phyloP scores from a whole-genome alignment of 2,329 filamentous ascomycete genomes.

The Acarospora socialis region DNA sequence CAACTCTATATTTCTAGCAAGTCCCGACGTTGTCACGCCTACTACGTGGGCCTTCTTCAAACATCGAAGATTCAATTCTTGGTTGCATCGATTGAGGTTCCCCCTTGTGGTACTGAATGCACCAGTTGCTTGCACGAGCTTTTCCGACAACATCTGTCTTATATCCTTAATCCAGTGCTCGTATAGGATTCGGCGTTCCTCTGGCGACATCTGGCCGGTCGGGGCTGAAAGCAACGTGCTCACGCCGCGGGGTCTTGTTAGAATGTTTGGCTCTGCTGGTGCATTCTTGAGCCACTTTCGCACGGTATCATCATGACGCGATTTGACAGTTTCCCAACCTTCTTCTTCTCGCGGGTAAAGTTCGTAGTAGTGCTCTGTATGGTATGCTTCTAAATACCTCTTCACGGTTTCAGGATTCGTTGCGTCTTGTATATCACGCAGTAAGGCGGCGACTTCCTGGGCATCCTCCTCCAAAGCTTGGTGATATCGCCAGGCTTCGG shows the following conservation, averaged over 20 bases:
- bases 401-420: conserved; percentile 1
- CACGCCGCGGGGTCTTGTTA: too few species aligned
- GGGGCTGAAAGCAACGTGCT: too few species aligned
- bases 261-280: too few species aligned
- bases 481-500: conserved; percentile 6
- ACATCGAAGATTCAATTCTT: conserved; percentile 19
- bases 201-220: conserved; percentile 15
- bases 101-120: neutral
- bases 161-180: conserved; percentile 18
- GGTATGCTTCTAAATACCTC: conserved; percentile 12
- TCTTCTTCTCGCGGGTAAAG: conserved; percentile 15
- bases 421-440: conserved; percentile 7
- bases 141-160: neutral
- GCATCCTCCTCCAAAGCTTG: conserved; percentile 1
- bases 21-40: conserved; percentile 39
- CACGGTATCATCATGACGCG: conserved; percentile 7
- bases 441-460: conserved; percentile 3
- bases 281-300: conserved; percentile 15
- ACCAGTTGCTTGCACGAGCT: conserved; percentile 1
- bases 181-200: conserved; percentile 18
- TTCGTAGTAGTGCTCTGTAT: conserved; percentile 12
- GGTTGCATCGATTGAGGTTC: conserved; percentile 7
- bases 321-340: conserved; percentile 12
- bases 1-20: conserved; percentile 32
- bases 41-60: conserved; percentile 33